Percentiles rank a stretch among this genome's conserved stretches.
Conservation (phyloP, 2,329 filamentous ascomycete genomes). For the Teratosphaeria zuluensis region DNA sequence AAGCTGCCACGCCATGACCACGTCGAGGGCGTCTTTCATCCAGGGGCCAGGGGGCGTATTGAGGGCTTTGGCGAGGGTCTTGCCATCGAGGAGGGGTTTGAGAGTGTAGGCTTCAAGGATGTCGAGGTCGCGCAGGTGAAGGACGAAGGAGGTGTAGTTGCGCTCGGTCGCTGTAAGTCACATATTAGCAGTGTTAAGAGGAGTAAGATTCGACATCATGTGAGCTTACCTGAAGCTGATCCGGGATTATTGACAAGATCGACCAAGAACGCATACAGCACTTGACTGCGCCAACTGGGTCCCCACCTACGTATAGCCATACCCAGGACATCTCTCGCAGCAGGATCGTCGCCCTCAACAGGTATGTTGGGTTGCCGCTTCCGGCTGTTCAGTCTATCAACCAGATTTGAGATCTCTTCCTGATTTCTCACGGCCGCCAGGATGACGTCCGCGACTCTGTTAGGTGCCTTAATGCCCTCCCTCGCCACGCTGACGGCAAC, state of each 20-base stretch:
- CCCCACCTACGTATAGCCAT: conserved; percentile 70
- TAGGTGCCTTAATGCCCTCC: conserved; percentile 71
- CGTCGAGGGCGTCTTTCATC: conserved; percentile 69
- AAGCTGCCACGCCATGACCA: conserved; percentile 82
- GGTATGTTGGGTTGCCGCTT: conserved; percentile 36
- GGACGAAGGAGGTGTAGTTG: conserved; percentile 46
- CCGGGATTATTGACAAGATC: conserved; percentile 43
- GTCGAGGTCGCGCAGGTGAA: conserved; percentile 40
- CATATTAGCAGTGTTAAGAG: conserved; percentile 3
- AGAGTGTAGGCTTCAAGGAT: conserved; percentile 42
- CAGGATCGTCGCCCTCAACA: conserved; percentile 32
- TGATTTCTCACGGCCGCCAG: conserved; percentile 55
- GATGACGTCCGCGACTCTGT: conserved; percentile 62
- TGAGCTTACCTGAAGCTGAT: conserved; percentile 33
- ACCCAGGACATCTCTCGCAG: conserved; percentile 55
- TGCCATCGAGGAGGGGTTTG: conserved; percentile 58
- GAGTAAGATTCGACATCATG: background rate
- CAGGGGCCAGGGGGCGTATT: conserved; percentile 64
- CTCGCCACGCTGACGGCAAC: conserved; percentile 55
- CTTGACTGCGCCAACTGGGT: conserved; percentile 60
- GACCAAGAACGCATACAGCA: conserved; percentile 56
- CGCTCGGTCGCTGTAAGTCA: conserved; percentile 32
- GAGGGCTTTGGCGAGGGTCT: conserved; percentile 58
- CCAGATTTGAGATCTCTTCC: conserved; percentile 52
- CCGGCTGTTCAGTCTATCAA: conserved; percentile 41